Evolutionary conservation across 768 basidiomycete species (phyloP), one percentile per base, ranked within the genome.

Genomic region (Cantharellus anzutake): DNA sequence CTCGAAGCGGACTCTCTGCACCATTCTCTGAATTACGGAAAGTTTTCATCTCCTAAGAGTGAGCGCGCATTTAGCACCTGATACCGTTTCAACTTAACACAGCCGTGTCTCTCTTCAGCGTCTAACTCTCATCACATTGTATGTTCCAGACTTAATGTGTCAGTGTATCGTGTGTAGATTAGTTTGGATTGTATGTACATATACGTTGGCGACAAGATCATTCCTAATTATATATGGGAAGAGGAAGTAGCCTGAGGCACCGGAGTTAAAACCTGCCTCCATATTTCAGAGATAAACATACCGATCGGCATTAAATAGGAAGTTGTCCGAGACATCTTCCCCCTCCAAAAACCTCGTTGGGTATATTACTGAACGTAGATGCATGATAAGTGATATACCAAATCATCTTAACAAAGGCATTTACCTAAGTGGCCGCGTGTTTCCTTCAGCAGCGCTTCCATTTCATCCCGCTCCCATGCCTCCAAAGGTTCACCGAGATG

Each of bases 251-350:
- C 65, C 86, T 83, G 60, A 20, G 59, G 40, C 34, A 20, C 14
- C 38, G 35, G 38, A 48, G 44, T 48, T 48, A 11, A 48, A 29
- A 11, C 11, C 11, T 11, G 44, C 44, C 44, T 11, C 44, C 44
- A 48, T 48, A 11, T 11, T 11, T 48, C 11, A 29, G 29, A 48
- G 29, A 29, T 48, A 29, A 48, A 38, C n/a, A 39, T 11, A 56
- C 34, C 4, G 29, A 34, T 57, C 5, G 7, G 44, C 20, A 34
- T 20, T 29, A 5, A 16, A 62, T 35, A 5, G 3, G 40, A 40
- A 42, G 42, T 98, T 97, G 64, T 93, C 84, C 3, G 85, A 83
- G 1, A 80, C 75, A 67, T 94, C 90, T 71, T 97, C 93, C n/a
- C 80, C 86, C 70, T 97, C 93, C 62, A 98, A 67, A 73, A 97